phyloP scores from a whole-genome alignment of 805 yeast species.

The Pichia rugopelliculosa region DNA sequence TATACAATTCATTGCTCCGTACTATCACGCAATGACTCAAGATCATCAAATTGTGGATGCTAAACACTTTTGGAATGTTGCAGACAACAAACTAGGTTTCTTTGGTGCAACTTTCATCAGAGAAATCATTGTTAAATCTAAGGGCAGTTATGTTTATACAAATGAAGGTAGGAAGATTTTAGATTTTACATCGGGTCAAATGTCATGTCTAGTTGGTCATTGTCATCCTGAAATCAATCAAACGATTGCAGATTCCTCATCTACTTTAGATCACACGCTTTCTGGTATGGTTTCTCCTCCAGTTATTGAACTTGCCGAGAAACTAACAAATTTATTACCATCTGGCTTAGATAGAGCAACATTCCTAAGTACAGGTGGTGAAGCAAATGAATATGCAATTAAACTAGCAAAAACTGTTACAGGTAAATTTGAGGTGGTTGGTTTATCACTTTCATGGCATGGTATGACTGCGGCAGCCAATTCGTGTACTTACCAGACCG shows the following conservation, averaged over 20 bases:
- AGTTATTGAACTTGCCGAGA: constrained; percentile 25
- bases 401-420: constrained; percentile 26
- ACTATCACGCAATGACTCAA: background rate
- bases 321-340: constrained; percentile 19
- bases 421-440: constrained; percentile 24
- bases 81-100: constrained; percentile 11
- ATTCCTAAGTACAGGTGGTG: constrained; percentile 28
- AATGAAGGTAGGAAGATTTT: constrained; percentile 18
- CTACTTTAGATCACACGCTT: constrained; percentile 20
- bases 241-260: constrained; percentile 18
- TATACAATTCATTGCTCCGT: too few species aligned
- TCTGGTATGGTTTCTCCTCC: constrained; percentile 25
- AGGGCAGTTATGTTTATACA: constrained; percentile 22
- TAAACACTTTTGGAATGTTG: constrained; percentile 13
- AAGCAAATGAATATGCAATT: constrained; percentile 29
- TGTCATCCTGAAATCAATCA: constrained; percentile 23
- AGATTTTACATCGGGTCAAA: constrained; percentile 26
- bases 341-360: constrained; percentile 20
- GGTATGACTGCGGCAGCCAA: constrained; percentile 26
- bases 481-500: constrained; percentile 22
- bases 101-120: constrained; percentile 19
- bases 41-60: background rate
- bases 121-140: constrained; percentile 16
- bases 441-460: constrained; percentile 25
- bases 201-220: constrained; percentile 25